Base-by-base conservation (phyloP, 148 eudicot genomes). In the Camellia granthamiana region DNA sequence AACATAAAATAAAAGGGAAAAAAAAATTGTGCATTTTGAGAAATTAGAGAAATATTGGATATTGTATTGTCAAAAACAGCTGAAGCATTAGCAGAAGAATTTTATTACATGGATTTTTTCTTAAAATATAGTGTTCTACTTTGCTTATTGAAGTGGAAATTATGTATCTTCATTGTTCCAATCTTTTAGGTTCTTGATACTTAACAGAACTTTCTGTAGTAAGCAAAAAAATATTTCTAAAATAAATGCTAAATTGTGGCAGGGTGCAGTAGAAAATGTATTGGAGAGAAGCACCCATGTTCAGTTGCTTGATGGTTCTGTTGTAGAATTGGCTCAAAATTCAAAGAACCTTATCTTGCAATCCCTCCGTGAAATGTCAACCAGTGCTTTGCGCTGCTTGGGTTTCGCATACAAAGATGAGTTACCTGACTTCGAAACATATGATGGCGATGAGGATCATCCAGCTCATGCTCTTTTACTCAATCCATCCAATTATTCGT, bases 191-290 rank as follows among this genome's bases (percentile, higher is more conserved):
- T 38, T 66, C 49, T 67, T 60, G 1, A 60, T 60, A 60, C 63
- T 60, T 60, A 60, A 3, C 63, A 15, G 58, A 55, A 55, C 58
- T 55, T 56, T 19, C n/a, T 76, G 7, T 16, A 2, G 58, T 55
- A 55, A 56, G 10, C 16, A 47, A 10, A n/a, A 76, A 59, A 18
- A 7, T 30, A 30, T 30, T 30, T 12, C 68, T 70, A 42, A 21
- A 11, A 16, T 51, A 6, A 52, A 14, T 70, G 60, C 78, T 44
- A 13, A 3, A 14, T 15, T 30, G 4, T 65, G 44, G 9, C 76
- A 81, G 84, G 85, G 85, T 67, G 85, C 85, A 4, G 85, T 83
- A 41, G 85, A 83, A 69, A 83, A 79, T 69, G 19, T 83, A 60
- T 59, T 83, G 79, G 85, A 83, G 55, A 60, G 85, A 56, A 79